Base-by-base conservation (phyloP, 2,329 filamentous ascomycete species). In the Fusarium sp. region DNA sequence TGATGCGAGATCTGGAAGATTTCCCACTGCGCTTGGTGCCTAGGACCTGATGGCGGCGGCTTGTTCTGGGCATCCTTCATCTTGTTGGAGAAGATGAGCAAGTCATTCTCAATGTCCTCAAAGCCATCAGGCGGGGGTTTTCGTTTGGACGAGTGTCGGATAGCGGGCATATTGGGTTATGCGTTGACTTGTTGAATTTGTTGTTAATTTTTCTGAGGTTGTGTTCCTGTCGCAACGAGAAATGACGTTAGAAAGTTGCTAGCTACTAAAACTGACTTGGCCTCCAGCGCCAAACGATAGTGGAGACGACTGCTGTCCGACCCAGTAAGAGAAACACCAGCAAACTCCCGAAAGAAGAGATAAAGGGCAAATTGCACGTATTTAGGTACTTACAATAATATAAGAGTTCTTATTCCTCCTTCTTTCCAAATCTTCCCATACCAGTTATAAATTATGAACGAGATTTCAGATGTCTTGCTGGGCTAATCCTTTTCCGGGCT, bases 1-100 rank as follows among this genome's bases (percentile, higher is more conserved):
- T 98, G 95, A 84, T 99, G 96, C 30, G 92, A 92, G 81, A 99
- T 98, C 82, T 98, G 95, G 80, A 99, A 98, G 75, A 99, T 95
- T 69, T 96, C 96, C 96, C 96, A 99, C 73, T 95, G 90, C 76
- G 94, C 94, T 84, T 98, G 94, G 80, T 98, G 93, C 81, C 95
- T 95, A 4, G 89, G 89, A 0, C 90, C 93, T 88, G 88, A 94
- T 89, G 85, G 94, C 81, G 85, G 94, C 84, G 94, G 92, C 53
- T 95, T 93, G 83, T 97, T 97, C 81, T 98, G 95, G 59, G 96
- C 96, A 80, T 97, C 94, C 83, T 96, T 96, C 93, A 97, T 96
- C 86, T 95, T 95, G 87, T 95, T 96, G 79, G 88, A 86, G 85
- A 96, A 96, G 79, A 95, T 92, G 77, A 96, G 89, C 46, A 96